phyloP scores from a whole-genome alignment of 495 filamentous ascomycete species.

The Lophium mytilinum region DNA sequence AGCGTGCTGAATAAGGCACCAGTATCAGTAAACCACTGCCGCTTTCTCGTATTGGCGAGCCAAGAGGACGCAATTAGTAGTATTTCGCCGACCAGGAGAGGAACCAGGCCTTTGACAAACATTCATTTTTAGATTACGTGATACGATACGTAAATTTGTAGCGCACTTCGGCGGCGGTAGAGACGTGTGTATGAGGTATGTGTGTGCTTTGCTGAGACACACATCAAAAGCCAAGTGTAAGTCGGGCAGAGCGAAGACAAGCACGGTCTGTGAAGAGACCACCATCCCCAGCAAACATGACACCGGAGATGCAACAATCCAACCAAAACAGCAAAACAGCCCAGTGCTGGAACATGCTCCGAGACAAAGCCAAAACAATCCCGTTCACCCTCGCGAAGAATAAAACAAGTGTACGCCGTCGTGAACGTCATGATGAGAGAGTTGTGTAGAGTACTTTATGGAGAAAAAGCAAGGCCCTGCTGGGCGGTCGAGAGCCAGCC shows the following conservation, averaged over 20 bases:
- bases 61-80: too few species aligned
- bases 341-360: neutral
- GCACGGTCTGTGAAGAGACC: too few species aligned
- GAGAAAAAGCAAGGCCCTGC: neutral
- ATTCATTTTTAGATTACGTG: conserved; percentile 1
- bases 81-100: too few species aligned
- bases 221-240: too few species aligned
- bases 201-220: too few species aligned
- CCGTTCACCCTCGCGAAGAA: too few species aligned
- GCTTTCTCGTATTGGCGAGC: too few species aligned
- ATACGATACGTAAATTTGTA: neutral
- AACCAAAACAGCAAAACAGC: neutral
- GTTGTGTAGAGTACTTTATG: neutral
- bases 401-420: neutral
- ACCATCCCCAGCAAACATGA: neutral
- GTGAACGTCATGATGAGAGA: neutral
- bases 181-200: too few species aligned
- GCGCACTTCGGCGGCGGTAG: neutral
- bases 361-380: neutral
- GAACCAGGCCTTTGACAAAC: too few species aligned
- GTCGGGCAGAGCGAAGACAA: too few species aligned
- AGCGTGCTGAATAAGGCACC: too few species aligned
- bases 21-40: too few species aligned
- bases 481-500: neutral
- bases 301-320: conserved; percentile 1